Conservation (phyloP, 441 rosid genomes). For the Biscutella auriculata region DNA sequence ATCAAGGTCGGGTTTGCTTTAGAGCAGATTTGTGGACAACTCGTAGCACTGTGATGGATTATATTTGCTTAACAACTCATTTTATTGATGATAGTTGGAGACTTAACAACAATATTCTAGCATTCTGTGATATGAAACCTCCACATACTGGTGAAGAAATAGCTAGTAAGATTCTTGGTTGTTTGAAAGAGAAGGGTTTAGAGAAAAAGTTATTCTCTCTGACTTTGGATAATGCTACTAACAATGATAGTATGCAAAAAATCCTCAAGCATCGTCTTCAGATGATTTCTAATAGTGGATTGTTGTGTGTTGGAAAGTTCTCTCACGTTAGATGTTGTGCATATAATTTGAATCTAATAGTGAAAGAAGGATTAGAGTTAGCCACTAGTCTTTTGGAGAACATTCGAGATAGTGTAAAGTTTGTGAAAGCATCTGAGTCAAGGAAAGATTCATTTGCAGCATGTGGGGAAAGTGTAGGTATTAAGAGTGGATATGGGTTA, state of each 20-base stretch:
- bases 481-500: too few relatives aligned
- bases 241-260: not conserved
- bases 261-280: not conserved
- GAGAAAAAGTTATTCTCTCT: not conserved
- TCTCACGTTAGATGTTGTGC: too few relatives aligned
- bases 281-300: not conserved
- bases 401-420: too few relatives aligned
- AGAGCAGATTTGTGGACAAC: too few relatives aligned
- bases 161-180: not conserved
- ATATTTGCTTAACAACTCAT: not conserved
- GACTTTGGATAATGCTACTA: not conserved
- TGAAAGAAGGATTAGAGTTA: too few relatives aligned
- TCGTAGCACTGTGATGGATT: not conserved
- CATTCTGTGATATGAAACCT: not conserved
- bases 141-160: not conserved
- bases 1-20: too few relatives aligned
- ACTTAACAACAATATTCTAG: not conserved
- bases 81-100: not conserved
- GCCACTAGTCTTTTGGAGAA: too few relatives aligned
- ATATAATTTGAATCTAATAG: too few relatives aligned
- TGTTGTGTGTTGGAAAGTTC: too few relatives aligned
- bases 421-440: too few relatives aligned
- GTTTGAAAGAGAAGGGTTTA: not conserved
- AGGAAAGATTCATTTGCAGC: too few relatives aligned
- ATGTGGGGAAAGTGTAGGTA: too few relatives aligned